These are phyloP conservation scores for Rhizopus sp. DNA, from an alignment of 371 early-diverging fungal genomes.

Conservation along the genomic window DNA sequence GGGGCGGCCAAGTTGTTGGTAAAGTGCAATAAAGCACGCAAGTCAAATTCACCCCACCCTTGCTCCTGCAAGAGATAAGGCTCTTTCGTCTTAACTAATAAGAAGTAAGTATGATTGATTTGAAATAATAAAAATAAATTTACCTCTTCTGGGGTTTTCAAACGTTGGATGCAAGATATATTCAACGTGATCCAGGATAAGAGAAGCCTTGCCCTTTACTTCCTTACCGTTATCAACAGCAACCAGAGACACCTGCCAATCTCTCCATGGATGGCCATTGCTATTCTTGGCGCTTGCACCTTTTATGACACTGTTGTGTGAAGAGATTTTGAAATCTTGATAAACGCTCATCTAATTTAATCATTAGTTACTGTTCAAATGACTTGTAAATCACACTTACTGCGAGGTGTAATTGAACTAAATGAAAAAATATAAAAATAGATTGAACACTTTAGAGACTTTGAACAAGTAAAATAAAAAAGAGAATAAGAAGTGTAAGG, in stretches of 20 bases:
- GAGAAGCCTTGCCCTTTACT: constrained; percentile 47
- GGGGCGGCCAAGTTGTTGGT: constrained; percentile 50
- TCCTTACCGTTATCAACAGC: constrained; percentile 52
- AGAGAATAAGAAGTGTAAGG: too few relatives aligned
- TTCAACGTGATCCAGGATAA: constrained; percentile 68
- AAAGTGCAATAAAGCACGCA: constrained; percentile 62
- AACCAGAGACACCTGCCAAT: constrained; percentile 58
- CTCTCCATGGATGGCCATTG: constrained; percentile 58
- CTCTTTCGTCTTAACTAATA: constrained; percentile 57
- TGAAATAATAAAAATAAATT: constrained; percentile 4
- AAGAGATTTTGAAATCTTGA: constrained; percentile 42
- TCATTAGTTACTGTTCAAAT: too few relatives aligned
- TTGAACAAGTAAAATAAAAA: too few relatives aligned
- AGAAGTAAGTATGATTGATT: neutral
- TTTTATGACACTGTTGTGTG: constrained; percentile 39
- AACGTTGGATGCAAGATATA: constrained; percentile 76
- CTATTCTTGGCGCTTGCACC: constrained; percentile 26
- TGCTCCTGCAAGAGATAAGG: constrained; percentile 66
- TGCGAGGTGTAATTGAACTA: neutral
- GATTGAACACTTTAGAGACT: neutral
- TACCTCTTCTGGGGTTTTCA: constrained; percentile 64
- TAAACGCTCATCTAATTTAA: constrained; percentile 17
- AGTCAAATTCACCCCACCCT: constrained; percentile 79
- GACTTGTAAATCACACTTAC: neutral
- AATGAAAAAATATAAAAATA: neutral